Evolutionary conservation across 352 stramenopile genomes (phyloP).

Genomic region (Phytophthora rubi): DNA sequence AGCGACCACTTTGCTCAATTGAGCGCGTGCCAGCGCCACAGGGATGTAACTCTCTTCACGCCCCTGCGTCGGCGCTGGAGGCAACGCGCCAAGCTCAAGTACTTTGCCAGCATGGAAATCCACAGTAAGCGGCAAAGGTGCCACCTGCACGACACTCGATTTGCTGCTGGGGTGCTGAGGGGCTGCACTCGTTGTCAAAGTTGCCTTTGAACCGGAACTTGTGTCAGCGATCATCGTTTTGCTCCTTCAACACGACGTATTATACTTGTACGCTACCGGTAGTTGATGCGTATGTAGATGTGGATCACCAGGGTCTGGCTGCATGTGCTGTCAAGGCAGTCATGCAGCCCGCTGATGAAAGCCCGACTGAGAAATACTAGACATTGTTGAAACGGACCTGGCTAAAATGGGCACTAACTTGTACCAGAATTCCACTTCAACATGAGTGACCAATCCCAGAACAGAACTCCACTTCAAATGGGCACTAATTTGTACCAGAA

Average conservation of each 20-base stretch:
- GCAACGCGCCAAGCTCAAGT: constrained; percentile 11
- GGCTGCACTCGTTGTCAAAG: neutral
- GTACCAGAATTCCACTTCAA: neutral
- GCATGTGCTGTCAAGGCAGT: neutral
- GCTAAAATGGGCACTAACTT: constrained; percentile 6
- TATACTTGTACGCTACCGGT: neutral
- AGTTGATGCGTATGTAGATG: neutral
- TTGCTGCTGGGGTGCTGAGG: neutral
- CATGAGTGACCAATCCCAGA: neutral
- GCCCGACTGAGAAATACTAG: neutral
- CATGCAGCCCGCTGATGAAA: constrained; percentile 13
- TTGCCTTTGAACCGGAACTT: neutral
- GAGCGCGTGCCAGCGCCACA: constrained; percentile 60
- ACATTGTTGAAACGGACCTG: constrained; percentile 8
- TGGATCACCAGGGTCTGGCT: neutral
- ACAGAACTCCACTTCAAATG: neutral
- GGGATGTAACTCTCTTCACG: constrained; percentile 76
- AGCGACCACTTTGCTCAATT: constrained; percentile 70
- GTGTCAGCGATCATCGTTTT: constrained; percentile 7
- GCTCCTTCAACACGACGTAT: neutral
- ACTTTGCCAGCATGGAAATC: constrained; percentile 65
- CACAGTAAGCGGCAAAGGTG: constrained; percentile 37
- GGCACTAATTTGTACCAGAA: neutral
- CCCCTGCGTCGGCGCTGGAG: constrained; percentile 22
- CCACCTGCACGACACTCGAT: constrained; percentile 33